A percentile compares a stretch with the other conserved stretches of the same genome.
Evolutionary conservation across 2,329 filamentous ascomycete species (phyloP).

Genomic region (Microcera coccophila): DNA sequence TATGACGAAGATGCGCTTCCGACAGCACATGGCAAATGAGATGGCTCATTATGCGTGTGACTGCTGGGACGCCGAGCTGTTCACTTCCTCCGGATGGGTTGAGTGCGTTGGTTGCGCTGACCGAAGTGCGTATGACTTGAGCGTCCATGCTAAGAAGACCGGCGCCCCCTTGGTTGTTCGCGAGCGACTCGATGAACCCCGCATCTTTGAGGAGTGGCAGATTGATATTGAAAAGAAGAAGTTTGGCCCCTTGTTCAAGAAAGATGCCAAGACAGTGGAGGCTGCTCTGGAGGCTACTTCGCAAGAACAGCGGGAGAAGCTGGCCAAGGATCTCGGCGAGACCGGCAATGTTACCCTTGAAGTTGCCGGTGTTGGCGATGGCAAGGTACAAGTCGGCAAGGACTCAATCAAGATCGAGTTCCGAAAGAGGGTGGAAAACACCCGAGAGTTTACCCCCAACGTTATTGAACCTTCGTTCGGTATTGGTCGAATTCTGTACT

Average conservation of each 20-base stretch:
- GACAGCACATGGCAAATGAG: constrained; percentile 84
- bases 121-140: constrained; percentile 89
- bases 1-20: constrained; percentile 83
- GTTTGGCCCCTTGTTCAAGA: constrained; percentile 93
- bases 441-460: constrained; percentile 88
- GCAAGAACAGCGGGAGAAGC: constrained; percentile 76
- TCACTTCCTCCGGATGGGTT: constrained; percentile 92
- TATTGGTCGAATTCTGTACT: constrained; percentile 91
- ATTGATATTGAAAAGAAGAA: constrained; percentile 90
- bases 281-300: constrained; percentile 68
- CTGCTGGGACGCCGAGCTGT: constrained; percentile 95
- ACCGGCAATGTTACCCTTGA: constrained; percentile 74
- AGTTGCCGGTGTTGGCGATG: constrained; percentile 62
- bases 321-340: constrained; percentile 68
- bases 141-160: constrained; percentile 89
- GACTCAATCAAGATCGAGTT: constrained; percentile 83
- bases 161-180: constrained; percentile 81
- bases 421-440: constrained; percentile 75
- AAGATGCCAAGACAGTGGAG: constrained; percentile 84
- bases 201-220: constrained; percentile 80
- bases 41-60: constrained; percentile 90
- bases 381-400: constrained; percentile 73
- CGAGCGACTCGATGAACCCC: constrained; percentile 73
- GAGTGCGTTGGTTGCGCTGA: constrained; percentile 98
- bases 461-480: constrained; percentile 97